Base-by-base conservation (phyloP, 1,284 basidiomycete species). In the Exobasidium rhododendri region DNA sequence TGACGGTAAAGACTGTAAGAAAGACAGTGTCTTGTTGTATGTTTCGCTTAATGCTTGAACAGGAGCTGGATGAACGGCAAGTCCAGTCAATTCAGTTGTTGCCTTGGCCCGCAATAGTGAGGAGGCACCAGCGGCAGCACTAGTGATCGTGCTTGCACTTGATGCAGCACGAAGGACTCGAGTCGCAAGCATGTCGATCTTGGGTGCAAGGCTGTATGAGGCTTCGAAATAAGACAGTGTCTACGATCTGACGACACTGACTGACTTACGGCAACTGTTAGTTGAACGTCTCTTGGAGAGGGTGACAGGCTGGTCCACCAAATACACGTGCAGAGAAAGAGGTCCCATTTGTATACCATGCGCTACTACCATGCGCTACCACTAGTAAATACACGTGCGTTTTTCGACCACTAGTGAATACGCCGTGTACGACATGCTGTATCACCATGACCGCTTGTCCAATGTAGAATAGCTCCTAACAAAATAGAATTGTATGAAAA, bases 11-110 rank as follows among this genome's bases (percentile, higher is more conserved):
- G 84, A 65, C 11, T 66, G 80, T 55, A 97, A 86, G 2, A 86
- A 80, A 24, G 85, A 81, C 56, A 97, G 87, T 1, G 94, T 97
- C 58, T 85, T 83, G 73, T 87, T 83, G 84, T 94, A 97, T 51
- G 88, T 88, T 71, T 86, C 81, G 58, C 84, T 81, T 68, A 98
- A 86, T 58, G 86, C 87, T 7, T 90, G 88, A 14, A 97, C 84
- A 10, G 92, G 91, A 65, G 89, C 84, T 22, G 84, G 86, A 82
- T 91, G 91, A 28, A 83, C 83, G 29, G 80, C 77, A 59, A 85
- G 75, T 31, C 85, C 85, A 43, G 82, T 86, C 63, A 96, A 86
- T 63, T 90, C 89, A 7, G 93, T 96, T 11, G 89, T 58, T n/a
- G 60, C 60, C 53, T 71, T 71, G 22, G 65, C 45, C 0, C 71